Evolutionary conservation across 768 basidiomycete species (phyloP), one percentile per base, ranked within the genome.

Genomic region (Leccinum variicolor): DNA sequence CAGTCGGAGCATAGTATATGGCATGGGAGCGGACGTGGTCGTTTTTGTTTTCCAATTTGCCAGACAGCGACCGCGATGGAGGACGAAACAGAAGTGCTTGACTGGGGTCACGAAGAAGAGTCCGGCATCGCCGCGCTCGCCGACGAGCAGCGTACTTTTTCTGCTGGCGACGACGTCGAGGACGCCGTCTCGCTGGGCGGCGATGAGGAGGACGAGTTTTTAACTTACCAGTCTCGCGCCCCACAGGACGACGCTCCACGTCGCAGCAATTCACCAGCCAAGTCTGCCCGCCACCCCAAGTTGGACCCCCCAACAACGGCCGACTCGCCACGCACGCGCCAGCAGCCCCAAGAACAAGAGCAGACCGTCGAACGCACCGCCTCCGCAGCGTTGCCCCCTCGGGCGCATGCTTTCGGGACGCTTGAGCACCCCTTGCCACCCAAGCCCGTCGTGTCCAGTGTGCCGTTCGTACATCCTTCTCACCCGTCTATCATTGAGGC

Each of bases 171-270:
- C 59, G 79, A 80, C 62, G 76, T 76, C 52, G 84, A 84, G 64
- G 82, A 85, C 62, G 80, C 85, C 54, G 84, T 90, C 62, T 90
- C 88, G 50, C 78, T 90, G 28, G 88, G 88, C 53, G 83, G 83
- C 60, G 86, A 87, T 64, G 85, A 90, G 53, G 86, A 88, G 50
- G 84, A 87, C 59, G 81, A 82, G 48, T 81, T 80, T 66, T 73
- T 75, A 56, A 78, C 81, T 64, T 77, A 74, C 65, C 72, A 78
- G 62, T 64, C 76, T 60, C 64, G 68, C 49, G 39, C 39, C n/a
- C 39, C 39, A 41, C 39, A 41, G 39, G 39, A 41, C n/a, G 36
- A 39, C 36, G 64, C 61, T 59, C 69, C 69, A 58, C 70, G 59
- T 13, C 62, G 62, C 36, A 43, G 53, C n/a, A 52, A 53, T 29